Base-by-base conservation (phyloP, 164 flowering plant genomes). In the Dillenia suffruticosa region DNA sequence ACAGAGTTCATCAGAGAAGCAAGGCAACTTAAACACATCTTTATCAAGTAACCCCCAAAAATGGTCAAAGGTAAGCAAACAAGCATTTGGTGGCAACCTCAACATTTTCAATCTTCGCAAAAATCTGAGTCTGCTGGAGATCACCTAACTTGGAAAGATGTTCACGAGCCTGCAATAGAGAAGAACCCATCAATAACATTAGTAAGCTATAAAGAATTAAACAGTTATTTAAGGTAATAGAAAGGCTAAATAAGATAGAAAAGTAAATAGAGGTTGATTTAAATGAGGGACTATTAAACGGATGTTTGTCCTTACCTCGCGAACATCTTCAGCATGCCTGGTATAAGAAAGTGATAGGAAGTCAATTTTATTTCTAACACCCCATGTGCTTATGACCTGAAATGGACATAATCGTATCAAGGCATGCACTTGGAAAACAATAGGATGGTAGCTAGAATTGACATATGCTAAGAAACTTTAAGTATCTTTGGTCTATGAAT, bases 381-480 rank as follows among this genome's bases (percentile, higher is more conserved):
- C 98, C 98, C 98, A 93, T 10, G 91, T 76, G 58, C 87, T 86
- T 58, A 93, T 84, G n/a, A 84, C 90, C 98, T 93, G 77, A 72
- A 71, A 64, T 52, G 9, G 22, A 13, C 45, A 62, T 22, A 15
- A n/a, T 17, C n/a, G 19, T 15, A 55, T 62, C 46, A 62, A 49
- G 26, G 59, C 3, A 32, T n/a, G n/a, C 50, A 58, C 12, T 47
- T 19, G 24, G 9, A 10, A 43, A 9, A 17, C n/a, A 47, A 43
- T 14, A 32, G 40, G 40, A 32, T 32, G 40, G 40, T 32, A 32
- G 40, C 40, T 32, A 4, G 40, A 32, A 4, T 32, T 4, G 40
- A 6, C 40, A 32, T 5, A 32, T 32, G 40, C 7, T 32, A 7
- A 32, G 40, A 32, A 32, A 32, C 40, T 32, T 32, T 32, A 32